Evolutionary conservation across 1,284 basidiomycete species (phyloP).

Genomic region (Fomitopsis palustris): DNA sequence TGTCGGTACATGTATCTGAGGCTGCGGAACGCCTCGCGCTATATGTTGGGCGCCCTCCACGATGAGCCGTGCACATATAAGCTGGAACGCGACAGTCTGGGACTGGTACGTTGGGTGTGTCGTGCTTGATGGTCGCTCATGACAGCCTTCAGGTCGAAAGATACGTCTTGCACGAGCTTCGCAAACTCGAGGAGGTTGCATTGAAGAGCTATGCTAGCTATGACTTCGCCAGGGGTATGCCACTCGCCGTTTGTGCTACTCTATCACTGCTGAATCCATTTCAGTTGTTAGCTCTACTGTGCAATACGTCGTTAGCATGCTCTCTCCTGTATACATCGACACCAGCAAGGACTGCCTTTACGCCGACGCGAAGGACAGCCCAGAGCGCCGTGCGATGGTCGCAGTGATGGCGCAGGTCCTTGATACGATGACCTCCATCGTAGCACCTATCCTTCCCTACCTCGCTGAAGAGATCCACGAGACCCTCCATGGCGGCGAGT

Average conservation of each 20-base stretch:
- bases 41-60: conserved; percentile 81
- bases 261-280: not conserved
- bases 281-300: conserved; percentile 59
- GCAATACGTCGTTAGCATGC: conserved; percentile 66
- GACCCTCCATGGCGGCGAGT: conserved; percentile 31
- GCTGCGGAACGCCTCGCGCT: conserved; percentile 87
- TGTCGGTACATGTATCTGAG: conserved; percentile 80
- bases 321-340: conserved; percentile 89
- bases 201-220: conserved; percentile 70
- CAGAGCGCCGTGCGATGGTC: conserved; percentile 61
- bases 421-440: conserved; percentile 62
- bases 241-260: not conserved
- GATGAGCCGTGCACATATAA: conserved; percentile 32
- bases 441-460: conserved; percentile 90
- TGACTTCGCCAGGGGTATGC: conserved; percentile 82
- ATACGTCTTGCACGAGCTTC: conserved; percentile 85
- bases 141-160: conserved; percentile 60
- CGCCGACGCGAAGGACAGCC: conserved; percentile 53
- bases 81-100: conserved; percentile 47
- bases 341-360: conserved; percentile 92
- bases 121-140: not conserved
- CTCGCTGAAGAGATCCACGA: conserved; percentile 89
- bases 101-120: conserved; percentile 49
- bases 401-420: conserved; percentile 75
- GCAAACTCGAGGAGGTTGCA: conserved; percentile 65